A percentile compares a stretch with the other conserved stretches of the same genome.
These are phyloP conservation scores for Trichoderma lentiforme DNA, from an alignment of 2,329 filamentous ascomycete species.

Conservation along the genomic window DNA sequence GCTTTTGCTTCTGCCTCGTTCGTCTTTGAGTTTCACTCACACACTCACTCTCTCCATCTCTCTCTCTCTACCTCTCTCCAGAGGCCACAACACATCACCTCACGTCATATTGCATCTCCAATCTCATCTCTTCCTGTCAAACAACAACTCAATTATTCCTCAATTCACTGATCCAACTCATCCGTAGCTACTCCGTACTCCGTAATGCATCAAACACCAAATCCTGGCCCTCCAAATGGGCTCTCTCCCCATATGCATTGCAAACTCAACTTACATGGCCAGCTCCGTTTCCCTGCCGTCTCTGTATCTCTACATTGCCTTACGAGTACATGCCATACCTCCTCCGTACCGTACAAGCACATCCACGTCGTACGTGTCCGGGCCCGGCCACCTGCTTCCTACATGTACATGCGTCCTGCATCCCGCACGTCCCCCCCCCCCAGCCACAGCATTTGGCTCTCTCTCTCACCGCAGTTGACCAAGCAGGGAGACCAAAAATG, in stretches of 20 bases:
- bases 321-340: not conserved
- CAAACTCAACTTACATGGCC: constrained; percentile 3
- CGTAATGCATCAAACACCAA: not conserved
- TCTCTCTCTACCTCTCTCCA: not conserved
- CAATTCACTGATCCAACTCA: not conserved
- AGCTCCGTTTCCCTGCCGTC: constrained; percentile 1
- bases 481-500: not conserved
- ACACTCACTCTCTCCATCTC: not conserved
- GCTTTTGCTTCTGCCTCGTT: too few species aligned
- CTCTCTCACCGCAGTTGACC: constrained; percentile 10
- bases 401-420: constrained; percentile 14
- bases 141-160: not conserved
- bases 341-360: not conserved
- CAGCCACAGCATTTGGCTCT: constrained; percentile 1
- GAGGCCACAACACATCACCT: not conserved
- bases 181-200: not conserved
- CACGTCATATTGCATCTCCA: not conserved
- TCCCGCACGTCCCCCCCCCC: not conserved
- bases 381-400: not conserved
- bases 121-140: not conserved
- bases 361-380: constrained; percentile 6
- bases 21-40: not conserved
- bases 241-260: not conserved
- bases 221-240: not conserved
- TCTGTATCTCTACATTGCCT: not conserved